Conservation (phyloP, 108 stramenopile genomes). For the Cyclotella atomus region DNA sequence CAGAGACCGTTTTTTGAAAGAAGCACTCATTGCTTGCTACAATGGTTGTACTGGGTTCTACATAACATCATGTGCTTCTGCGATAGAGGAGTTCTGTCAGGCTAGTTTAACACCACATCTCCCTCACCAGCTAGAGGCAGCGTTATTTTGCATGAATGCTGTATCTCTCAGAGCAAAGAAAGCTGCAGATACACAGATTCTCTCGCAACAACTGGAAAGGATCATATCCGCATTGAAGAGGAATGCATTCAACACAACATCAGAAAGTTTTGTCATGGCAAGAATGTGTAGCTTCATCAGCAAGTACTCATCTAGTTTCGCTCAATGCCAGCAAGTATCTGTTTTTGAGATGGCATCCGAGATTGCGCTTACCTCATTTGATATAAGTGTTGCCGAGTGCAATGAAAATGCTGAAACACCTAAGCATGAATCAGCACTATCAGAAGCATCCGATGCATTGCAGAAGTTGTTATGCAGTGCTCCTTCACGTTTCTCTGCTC, state of each 20-base stretch:
- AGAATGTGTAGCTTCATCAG: slow-evolving; percentile 54
- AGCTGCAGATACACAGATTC: slow-evolving; percentile 13
- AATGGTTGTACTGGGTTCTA: slow-evolving; percentile 49
- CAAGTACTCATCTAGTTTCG: slow-evolving; percentile 51
- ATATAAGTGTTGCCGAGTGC: slow-evolving; percentile 32
- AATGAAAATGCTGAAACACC: slow-evolving; percentile 21
- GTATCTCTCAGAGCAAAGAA: slow-evolving; percentile 50
- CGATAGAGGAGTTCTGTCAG: slow-evolving; percentile 79
- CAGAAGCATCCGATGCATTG: slow-evolving; percentile 59
- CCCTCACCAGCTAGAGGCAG: slow-evolving; percentile 79
- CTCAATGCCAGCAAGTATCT: slow-evolving; percentile 20
- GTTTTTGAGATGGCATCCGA: slow-evolving; percentile 57
- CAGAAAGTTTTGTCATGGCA: slow-evolving; percentile 58
- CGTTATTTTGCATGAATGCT: slow-evolving; percentile 68
- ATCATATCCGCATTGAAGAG: slow-evolving; percentile 54
- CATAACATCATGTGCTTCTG: slow-evolving; percentile 68
- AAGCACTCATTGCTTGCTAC: slow-evolving; percentile 64
- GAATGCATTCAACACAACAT: slow-evolving; percentile 48
- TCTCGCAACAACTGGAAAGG: slow-evolving; percentile 30
- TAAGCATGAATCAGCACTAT: slow-evolving; percentile 37
- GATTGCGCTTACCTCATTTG: slow-evolving; percentile 58
- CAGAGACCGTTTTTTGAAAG: slow-evolving; percentile 56
- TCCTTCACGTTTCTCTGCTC: slow-evolving; percentile 51
- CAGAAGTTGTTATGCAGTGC: slow-evolving; percentile 43
- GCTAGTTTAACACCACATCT: slow-evolving; percentile 40